Percentiles rank a stretch among this genome's conserved stretches.
phyloP scores from a whole-genome alignment of 2,329 filamentous ascomycete genomes.

The Xylariaceae sp. region DNA sequence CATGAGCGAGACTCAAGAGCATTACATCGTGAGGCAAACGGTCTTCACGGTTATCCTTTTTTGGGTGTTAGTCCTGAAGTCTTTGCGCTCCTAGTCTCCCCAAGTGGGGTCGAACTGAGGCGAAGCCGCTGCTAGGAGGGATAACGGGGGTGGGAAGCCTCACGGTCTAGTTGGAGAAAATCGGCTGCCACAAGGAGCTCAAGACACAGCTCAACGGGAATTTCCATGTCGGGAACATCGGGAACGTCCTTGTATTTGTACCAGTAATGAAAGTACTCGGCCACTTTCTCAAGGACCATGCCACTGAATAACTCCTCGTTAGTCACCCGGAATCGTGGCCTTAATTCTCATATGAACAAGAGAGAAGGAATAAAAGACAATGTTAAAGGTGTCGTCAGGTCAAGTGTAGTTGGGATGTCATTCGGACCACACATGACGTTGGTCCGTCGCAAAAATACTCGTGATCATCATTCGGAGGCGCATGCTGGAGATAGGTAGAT shows the following conservation, averaged over 20 bases:
- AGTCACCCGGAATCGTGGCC: slow-evolving; percentile 18
- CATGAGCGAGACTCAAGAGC: neutral
- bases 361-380: neutral
- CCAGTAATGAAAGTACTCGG: slow-evolving; percentile 80
- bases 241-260: slow-evolving; percentile 65
- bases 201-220: slow-evolving; percentile 71
- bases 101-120: neutral
- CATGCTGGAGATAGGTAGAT: neutral
- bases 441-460: slow-evolving; percentile 43
- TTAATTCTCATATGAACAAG: slow-evolving; percentile 6
- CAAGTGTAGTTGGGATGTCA: slow-evolving; percentile 59
- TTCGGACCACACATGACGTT: slow-evolving; percentile 37
- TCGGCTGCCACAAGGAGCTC: slow-evolving; percentile 74
- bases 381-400: slow-evolving; percentile 40
- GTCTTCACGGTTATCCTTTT: slow-evolving; percentile 2
- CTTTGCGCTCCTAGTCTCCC: slow-evolving; percentile 15
- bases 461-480: slow-evolving; percentile 34
- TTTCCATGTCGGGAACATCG: slow-evolving; percentile 75
- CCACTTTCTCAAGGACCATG: slow-evolving; percentile 71
- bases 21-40: neutral
- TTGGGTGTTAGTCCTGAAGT: neutral
- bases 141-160: slow-evolving; percentile 23
- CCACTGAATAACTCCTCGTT: slow-evolving; percentile 44
- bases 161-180: slow-evolving; percentile 65
- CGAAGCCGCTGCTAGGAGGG: neutral